Evolutionary conservation across 345 rosid genomes (phyloP), one percentile per base, ranked within the genome.

Genomic region (Corchorus capsularis): DNA sequence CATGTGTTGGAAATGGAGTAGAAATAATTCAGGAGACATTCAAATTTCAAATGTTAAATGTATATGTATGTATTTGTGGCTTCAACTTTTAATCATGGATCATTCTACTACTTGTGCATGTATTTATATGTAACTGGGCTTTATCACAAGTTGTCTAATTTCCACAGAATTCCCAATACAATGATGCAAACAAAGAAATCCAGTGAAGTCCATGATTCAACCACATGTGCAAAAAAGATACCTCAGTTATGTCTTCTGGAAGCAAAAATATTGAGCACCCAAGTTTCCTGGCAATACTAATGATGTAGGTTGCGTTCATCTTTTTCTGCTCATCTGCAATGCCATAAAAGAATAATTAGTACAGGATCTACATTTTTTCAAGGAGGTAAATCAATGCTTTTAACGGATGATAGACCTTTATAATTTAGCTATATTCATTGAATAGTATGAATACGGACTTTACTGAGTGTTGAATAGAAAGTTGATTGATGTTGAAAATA

Each of bases 191-290:
- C 39, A 27, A 12, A 27, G 37, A 59, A 27, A 27, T 3, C 34
- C 32, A 55, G 19, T 56, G 14, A 56, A 56, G 14, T 60, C 41
- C n/a, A 62, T 34, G 66, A 62, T 43, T 61, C 43, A 34, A 35
- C 19, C 43, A 62, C 14, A 34, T 6, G 19, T 34, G 45, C 4
- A 6, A 14, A 8, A 0, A 45, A 67, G 50, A 55, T 89, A 93
- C 99, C 98, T 96, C 97, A 17, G 89, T 93, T 66, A 96, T 83
- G 84, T 93, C 98, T 86, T 96, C 99, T 3, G 97, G 97, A 82
- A 96, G 97, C 84, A 93, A 82, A 83, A 96, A 96, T 82, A 96
- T 96, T 32, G 99, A 84, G 87, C 99, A 96, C 74, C 97, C 98
- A 27, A 96, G 86, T 85, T 96, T 93, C 79, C 98, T 92, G 2